Evolutionary conservation across 169 alveolate genomes (phyloP), one percentile per base, ranked within the genome.

Genomic region (Eimeria brunetti): DNA sequence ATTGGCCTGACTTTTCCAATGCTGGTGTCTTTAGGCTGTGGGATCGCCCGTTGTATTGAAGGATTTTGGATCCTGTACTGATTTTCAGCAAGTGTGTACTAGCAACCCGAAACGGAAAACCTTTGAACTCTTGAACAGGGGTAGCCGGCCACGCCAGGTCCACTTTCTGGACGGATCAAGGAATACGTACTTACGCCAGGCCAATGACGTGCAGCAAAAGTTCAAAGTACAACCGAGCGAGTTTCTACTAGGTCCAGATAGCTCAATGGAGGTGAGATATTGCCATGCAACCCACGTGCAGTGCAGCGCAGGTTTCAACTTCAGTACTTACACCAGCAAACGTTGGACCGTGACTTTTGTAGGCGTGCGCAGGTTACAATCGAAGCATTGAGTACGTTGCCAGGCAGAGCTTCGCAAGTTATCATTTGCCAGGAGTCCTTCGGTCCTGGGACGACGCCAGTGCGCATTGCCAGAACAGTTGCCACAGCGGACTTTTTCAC

Each of bases 401-500:
- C 96, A 5, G 96, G 96, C 38, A 53, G 81, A 36, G 69, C 85
- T 22, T 36, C 91, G 41, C 90, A 94, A 53, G 94, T 81, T 27
- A 38, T 86, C 18, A 24, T 60, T 7, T 94, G 96, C 94, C 86
- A 71, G 60, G 96, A 94, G 86, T 91, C 91, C 69, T 27, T 67
- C 33, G 96, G 96, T 16, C 73, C 83, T 53, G 96, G 94, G 46
- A 62, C 84, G 75, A 78, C 88, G 44, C 85, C 95, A 36, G 85
- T 85, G 75, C 88, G 90, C 75, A 33, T 95, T 53, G 64, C 86
- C 20, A 49, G 69, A 69, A 85, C 80, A 33, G 53, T 81, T 36
- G 95, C 88, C 36, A 94, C 86, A 81, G 96, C 90, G n/a, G 91
- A 86, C 88, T 85, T 94, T 81, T 62, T 86, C 67, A 53, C 62